Evolutionary conservation across 169 alveolate genomes (phyloP).

Genomic region (Cryptosporidium bovis): DNA sequence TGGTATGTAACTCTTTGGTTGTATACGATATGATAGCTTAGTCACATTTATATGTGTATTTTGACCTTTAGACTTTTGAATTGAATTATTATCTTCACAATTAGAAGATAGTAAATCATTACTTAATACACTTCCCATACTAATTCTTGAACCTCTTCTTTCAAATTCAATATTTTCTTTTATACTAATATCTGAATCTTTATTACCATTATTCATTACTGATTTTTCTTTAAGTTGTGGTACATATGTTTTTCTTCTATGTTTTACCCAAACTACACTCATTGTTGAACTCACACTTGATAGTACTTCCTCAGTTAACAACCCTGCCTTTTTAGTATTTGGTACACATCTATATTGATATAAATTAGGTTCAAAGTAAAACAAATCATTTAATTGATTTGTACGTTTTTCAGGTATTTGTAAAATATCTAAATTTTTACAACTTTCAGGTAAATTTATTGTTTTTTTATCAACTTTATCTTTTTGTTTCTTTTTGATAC

Average conservation of each 20-base stretch:
- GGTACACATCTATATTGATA: conserved; percentile 67
- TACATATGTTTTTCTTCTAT: conserved; percentile 50
- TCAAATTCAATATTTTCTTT: conserved; percentile 8
- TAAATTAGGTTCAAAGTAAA: conserved; percentile 61
- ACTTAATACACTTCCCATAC: background rate
- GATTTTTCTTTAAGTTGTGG: conserved; percentile 42
- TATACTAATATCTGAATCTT: background rate
- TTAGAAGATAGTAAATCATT: background rate
- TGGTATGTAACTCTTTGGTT: conserved; percentile 71
- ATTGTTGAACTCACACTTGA: conserved; percentile 71
- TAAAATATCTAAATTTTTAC: conserved; percentile 38
- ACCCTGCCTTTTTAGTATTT: conserved; percentile 70
- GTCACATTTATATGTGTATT: conserved; percentile 12
- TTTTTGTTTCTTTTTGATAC: conserved; percentile 40
- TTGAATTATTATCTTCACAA: background rate
- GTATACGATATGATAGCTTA: conserved; percentile 52
- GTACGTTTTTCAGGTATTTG: conserved; percentile 49
- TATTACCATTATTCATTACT: background rate
- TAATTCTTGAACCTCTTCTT: background rate
- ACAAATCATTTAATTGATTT: conserved; percentile 37
- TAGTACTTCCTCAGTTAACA: conserved; percentile 59
- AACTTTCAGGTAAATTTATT: conserved; percentile 26
- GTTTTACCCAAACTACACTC: conserved; percentile 72
- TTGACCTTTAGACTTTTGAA: conserved; percentile 24
- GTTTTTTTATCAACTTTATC: conserved; percentile 50